Evolutionary conservation across 2,329 filamentous ascomycete species (phyloP).

Genomic region (Botrytis elliptica): DNA sequence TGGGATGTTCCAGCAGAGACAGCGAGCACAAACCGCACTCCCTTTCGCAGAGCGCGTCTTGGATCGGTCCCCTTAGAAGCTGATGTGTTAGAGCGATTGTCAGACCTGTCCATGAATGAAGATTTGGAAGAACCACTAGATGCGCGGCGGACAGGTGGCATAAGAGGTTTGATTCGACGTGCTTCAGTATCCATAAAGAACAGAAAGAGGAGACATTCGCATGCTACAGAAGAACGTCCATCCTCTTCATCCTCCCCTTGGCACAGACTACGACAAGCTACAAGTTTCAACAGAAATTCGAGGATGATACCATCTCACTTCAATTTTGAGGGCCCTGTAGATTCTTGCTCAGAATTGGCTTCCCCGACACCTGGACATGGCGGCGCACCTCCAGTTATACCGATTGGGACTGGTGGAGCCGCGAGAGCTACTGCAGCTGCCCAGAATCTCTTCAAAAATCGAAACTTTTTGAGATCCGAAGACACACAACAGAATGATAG

Average conservation of each 20-base stretch:
- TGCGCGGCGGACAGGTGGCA: slow-evolving; percentile 1
- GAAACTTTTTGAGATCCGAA: slow-evolving; percentile 44
- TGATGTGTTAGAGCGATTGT: slow-evolving; percentile 9
- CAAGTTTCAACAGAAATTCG: slow-evolving; percentile 38
- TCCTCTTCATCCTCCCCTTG: slow-evolving; percentile 32
- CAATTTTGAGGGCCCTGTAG: slow-evolving; percentile 26
- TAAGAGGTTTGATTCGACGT: slow-evolving; percentile 33
- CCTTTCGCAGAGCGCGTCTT: slow-evolving; percentile 36
- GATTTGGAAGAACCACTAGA: slow-evolving; percentile 5
- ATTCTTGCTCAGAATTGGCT: slow-evolving; percentile 29
- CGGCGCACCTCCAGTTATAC: slow-evolving; percentile 59
- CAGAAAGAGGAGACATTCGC: slow-evolving; percentile 35
- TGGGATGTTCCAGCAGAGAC: neutral
- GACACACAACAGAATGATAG: slow-evolving; percentile 48
- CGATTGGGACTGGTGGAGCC: slow-evolving; percentile 57
- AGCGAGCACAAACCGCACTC: slow-evolving; percentile 27
- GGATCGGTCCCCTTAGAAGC: slow-evolving; percentile 11
- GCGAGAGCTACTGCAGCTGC: slow-evolving; percentile 58
- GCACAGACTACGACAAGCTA: slow-evolving; percentile 36
- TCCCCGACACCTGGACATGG: slow-evolving; percentile 41
- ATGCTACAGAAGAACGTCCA: slow-evolving; percentile 32
- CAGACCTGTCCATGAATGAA: slow-evolving; percentile 7
- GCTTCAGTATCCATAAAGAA: slow-evolving; percentile 38
- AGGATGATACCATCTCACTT: slow-evolving; percentile 24
- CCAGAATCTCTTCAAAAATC: slow-evolving; percentile 48